Percentiles rank a stretch among this genome's conserved stretches.
Evolutionary conservation across 1,284 basidiomycete genomes (phyloP).

Genomic region (Ustilago hordei): DNA sequence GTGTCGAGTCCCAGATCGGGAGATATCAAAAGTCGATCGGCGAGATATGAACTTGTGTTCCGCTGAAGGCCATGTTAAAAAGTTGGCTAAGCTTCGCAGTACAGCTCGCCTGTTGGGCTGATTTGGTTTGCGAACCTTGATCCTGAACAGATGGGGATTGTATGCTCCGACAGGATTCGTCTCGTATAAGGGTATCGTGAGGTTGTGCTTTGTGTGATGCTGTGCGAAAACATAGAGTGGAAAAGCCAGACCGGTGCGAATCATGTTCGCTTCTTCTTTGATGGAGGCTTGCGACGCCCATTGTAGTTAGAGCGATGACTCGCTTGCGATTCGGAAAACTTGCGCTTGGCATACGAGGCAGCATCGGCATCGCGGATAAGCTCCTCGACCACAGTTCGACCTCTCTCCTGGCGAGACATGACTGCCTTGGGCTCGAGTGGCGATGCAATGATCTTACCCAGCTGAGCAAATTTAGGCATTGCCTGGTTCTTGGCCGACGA

Average conservation of each 20-base stretch:
- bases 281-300: slow-evolving; percentile 36
- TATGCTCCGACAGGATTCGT: not conserved
- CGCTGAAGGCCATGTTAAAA: not conserved
- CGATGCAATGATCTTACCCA: slow-evolving; percentile 86
- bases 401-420: slow-evolving; percentile 79
- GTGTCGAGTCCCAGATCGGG: not conserved
- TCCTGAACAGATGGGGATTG: not conserved
- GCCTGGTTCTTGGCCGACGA: slow-evolving; percentile 81
- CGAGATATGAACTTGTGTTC: not conserved
- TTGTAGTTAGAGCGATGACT: slow-evolving; percentile 45
- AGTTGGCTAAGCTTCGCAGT: not conserved
- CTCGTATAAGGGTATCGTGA: slow-evolving; percentile 13
- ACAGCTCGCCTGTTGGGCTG: too few relatives aligned
- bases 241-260: not conserved
- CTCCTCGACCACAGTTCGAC: slow-evolving; percentile 86
- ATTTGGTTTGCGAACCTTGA: too few relatives aligned
- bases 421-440: slow-evolving; percentile 81
- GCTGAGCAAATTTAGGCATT: slow-evolving; percentile 79
- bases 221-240: not conserved
- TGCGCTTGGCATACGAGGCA: slow-evolving; percentile 89
- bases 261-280: slow-evolving; percentile 42
- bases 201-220: not conserved
- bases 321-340: slow-evolving; percentile 78
- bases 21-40: not conserved
- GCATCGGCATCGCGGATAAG: slow-evolving; percentile 88